These are phyloP conservation scores for Eutypella sp. DNA, from an alignment of 2,329 filamentous ascomycete genomes.

Conservation along the genomic window DNA sequence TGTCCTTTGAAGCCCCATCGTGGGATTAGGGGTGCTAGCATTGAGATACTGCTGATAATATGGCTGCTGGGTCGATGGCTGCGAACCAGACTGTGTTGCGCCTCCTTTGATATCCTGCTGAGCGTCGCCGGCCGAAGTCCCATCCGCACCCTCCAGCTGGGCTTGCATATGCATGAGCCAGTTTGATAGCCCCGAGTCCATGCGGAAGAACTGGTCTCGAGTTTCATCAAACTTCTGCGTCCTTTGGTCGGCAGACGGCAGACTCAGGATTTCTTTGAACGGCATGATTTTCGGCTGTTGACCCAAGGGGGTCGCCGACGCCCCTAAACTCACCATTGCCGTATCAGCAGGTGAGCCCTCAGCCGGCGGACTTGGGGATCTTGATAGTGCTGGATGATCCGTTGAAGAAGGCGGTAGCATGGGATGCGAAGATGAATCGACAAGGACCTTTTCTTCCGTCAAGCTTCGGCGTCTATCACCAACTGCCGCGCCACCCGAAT, in stretches of 20 bases:
- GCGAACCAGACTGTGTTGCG: conserved; percentile 7
- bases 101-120: conserved; percentile 3
- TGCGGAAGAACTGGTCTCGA: conserved; percentile 62
- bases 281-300: conserved; percentile 40
- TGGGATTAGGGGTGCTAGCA: conserved; percentile 34
- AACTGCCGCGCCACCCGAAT: conserved; percentile 8
- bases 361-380: conserved; percentile 1
- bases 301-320: conserved; percentile 9
- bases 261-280: conserved; percentile 73
- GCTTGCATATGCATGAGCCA: conserved; percentile 47
- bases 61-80: conserved; percentile 35
- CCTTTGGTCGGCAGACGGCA: conserved; percentile 61
- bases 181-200: conserved; percentile 67
- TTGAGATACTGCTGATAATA: conserved; percentile 55
- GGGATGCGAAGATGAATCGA: conserved; percentile 29
- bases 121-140: conserved; percentile 6
- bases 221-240: conserved; percentile 71
- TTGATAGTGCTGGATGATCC: conserved; percentile 30
- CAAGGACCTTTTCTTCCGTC: conserved; percentile 28
- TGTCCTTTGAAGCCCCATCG: conserved; percentile 20
- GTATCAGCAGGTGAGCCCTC: too few relatives aligned
- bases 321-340: conserved; percentile 12
- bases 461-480: conserved; percentile 14
- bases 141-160: conserved; percentile 44
- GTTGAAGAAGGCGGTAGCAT: conserved; percentile 12